Conservation (phyloP, 208 protist genomes). For the Porcisia hertigi region DNA sequence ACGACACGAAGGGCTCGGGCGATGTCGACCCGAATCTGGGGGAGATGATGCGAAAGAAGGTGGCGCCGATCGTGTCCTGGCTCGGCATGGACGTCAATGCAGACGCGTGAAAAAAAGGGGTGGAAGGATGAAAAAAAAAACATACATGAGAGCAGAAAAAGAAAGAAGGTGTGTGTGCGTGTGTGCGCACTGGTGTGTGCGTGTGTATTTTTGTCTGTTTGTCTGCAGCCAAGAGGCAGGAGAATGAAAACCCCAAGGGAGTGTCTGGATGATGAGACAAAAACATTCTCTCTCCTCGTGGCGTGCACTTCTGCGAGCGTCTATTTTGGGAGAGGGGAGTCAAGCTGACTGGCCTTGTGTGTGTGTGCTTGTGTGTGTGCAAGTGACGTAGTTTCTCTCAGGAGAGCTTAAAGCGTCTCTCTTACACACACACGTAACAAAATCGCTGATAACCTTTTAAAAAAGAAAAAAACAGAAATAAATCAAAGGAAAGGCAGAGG, state of each 20-base stretch:
- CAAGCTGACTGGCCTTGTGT: background rate
- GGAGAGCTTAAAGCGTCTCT: background rate
- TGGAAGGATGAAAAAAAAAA: conserved; percentile 4
- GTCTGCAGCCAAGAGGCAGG: background rate
- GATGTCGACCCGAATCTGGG: conserved; percentile 29
- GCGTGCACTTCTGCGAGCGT: background rate
- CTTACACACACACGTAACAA: no score
- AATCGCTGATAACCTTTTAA: no score
- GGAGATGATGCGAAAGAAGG: conserved; percentile 47
- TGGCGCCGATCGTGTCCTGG: conserved; percentile 59
- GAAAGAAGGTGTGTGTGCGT: conserved; percentile 5
- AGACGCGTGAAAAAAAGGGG: conserved; percentile 16
- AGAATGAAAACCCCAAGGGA: no score
- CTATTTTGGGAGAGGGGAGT: no score
- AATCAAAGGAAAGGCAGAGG: no score
- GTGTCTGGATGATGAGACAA: no score
- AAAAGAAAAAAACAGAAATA: no score
- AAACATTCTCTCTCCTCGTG: background rate
- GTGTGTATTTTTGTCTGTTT: background rate
- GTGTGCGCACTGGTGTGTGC: background rate
- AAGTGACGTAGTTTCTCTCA: background rate
- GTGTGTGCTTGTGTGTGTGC: background rate
- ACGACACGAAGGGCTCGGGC: conserved; percentile 25
- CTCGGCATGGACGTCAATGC: conserved; percentile 44
- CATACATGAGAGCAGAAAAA: background rate